Evolutionary conservation across 805 yeast species (phyloP).

Genomic region (Wickerhamiella vanderwaltii): DNA sequence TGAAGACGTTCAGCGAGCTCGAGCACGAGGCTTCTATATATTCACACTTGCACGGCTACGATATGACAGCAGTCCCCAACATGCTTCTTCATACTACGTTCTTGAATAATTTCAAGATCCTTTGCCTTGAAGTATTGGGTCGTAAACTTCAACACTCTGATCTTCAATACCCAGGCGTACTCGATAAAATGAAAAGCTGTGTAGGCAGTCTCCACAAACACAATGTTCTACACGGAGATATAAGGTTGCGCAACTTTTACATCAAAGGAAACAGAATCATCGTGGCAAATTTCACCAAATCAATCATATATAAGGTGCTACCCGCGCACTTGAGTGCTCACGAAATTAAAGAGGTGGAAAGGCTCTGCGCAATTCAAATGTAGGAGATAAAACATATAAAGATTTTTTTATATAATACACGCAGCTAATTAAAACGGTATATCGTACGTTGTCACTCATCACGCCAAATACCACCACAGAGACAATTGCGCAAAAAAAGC

Average conservation of each 20-base stretch:
- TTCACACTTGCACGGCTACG: too few relatives aligned
- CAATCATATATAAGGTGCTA: conserved; percentile 18
- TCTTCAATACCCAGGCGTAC: conserved; percentile 1
- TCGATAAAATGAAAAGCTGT: conserved; percentile 14
- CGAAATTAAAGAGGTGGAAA: conserved; percentile 15
- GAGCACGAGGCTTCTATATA: conserved; percentile 20
- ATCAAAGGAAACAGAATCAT: conserved; percentile 15
- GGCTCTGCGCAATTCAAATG: neutral
- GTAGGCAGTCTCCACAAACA: conserved; percentile 16
- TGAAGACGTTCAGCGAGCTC: conserved; percentile 2
- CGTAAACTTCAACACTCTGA: conserved; percentile 15
- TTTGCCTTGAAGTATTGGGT: conserved; percentile 21
- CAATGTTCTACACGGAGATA: conserved; percentile 17
- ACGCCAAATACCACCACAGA: conserved; percentile 67
- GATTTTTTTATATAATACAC: neutral
- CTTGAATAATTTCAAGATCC: conserved; percentile 17
- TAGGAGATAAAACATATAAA: neutral
- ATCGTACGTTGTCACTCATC: neutral
- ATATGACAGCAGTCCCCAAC: too few relatives aligned
- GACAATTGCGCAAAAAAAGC: conserved; percentile 59
- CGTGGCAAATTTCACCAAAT: conserved; percentile 17
- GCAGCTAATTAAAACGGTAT: too few relatives aligned
- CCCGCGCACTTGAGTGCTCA: conserved; percentile 16
- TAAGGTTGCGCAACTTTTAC: conserved; percentile 16
- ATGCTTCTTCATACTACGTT: conserved; percentile 18